Evolutionary conservation across 768 basidiomycete species (phyloP).

Genomic region (Podaxis sp.): DNA sequence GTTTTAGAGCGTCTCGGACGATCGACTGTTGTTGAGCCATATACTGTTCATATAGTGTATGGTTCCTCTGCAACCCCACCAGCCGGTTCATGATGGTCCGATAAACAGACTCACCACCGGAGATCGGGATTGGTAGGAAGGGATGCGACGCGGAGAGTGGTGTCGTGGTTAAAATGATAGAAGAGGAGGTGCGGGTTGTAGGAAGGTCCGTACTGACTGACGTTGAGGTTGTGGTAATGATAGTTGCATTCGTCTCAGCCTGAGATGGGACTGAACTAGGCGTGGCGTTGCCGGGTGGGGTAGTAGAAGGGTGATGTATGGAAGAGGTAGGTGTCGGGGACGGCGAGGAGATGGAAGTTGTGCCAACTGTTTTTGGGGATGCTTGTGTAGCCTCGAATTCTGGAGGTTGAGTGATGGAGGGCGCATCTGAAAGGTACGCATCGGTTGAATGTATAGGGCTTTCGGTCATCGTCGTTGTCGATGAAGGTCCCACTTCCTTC

Average conservation of each 20-base stretch:
- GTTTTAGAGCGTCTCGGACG: slow-evolving; percentile 70
- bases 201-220: slow-evolving; percentile 11
- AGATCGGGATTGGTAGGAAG: slow-evolving; percentile 16
- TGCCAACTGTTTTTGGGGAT: background rate
- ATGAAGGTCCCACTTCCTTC: background rate
- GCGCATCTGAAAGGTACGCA: slow-evolving; percentile 10
- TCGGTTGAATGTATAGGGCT: slow-evolving; percentile 16
- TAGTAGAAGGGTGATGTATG: background rate
- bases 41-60: slow-evolving; percentile 80
- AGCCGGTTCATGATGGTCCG: slow-evolving; percentile 95
- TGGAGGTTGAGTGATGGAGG: slow-evolving; percentile 4
- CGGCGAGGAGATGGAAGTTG: slow-evolving; percentile 2
- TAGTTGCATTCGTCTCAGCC: slow-evolving; percentile 8
- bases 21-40: slow-evolving; percentile 85
- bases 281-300: slow-evolving; percentile 8
- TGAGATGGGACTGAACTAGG: background rate
- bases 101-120: slow-evolving; percentile 88
- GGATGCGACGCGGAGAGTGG: slow-evolving; percentile 13
- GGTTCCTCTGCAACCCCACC: slow-evolving; percentile 80
- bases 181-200: slow-evolving; percentile 13
- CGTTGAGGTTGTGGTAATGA: slow-evolving; percentile 11
- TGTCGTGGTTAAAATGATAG: slow-evolving; percentile 16
- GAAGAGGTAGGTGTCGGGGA: slow-evolving; percentile 1
- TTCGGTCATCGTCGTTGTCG: background rate
- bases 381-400: background rate